Base-by-base conservation (phyloP, 225 moss, liverwort and hornwort species). In the Pleurozium schreberi region DNA sequence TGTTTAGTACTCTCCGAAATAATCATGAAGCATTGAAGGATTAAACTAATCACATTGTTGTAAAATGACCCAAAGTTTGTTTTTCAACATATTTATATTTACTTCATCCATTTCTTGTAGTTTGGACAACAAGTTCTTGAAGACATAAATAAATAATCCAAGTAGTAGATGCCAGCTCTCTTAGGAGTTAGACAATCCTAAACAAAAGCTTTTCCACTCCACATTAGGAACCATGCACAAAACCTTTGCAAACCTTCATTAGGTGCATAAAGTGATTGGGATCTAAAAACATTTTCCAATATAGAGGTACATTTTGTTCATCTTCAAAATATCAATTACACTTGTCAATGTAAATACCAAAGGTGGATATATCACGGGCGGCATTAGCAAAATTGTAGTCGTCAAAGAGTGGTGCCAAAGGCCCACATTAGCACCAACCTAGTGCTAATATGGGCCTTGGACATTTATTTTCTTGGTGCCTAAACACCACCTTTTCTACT, bases 151-250 rank as follows among this genome's bases (percentile, higher is more conserved):
- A 49, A 55, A 27, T 71, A 71, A 73, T 28, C 2, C 3, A 45
- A 45, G 0, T 45, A 5, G 6, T 43, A 0, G 27, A 71, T 43
- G 5, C 4, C 3, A 17, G 0, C 7, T 45, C 33, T 14, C 2
- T 49, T 20, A 49, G 4, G 1, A 12, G 8, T 4, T 75, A 30
- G 20, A 49, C 12, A 75, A 33, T 8, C 3, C 6, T 49, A 19
- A 49, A 18, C 8, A 49, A 75, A 75, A 75, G 2, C 7, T 33
- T 49, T 33, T 11, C 31, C 11, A 74, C 7, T 47, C 49, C 7
- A 11, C 9, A 31, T 47, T 31, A 74, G 2, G 7, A 49, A 47
- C 6, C 2, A 31, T 31, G 18, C 0, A 3, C 40, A 43, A 70
- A 70, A 5, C 5, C 0, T 70, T 2, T 0, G 1, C 11, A 74